Conservation (phyloP, 305 asterid genomes). For the Solanum hybrid region DNA sequence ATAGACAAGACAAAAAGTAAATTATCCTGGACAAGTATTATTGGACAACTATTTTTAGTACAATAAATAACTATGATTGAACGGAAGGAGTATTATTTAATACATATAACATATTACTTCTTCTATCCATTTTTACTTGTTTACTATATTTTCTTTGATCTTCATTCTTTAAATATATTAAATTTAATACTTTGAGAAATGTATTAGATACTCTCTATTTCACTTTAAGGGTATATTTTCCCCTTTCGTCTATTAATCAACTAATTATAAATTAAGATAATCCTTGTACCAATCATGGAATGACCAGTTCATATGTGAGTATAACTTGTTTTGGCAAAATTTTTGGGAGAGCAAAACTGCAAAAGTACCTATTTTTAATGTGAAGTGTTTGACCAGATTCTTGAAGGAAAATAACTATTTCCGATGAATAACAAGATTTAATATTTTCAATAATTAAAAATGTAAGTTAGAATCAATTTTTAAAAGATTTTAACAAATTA, state of each 20-base stretch:
- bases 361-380: neutral
- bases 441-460: neutral
- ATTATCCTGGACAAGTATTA: no score
- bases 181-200: no score
- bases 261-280: neutral
- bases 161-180: no score
- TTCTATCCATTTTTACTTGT: no score
- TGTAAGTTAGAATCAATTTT: neutral
- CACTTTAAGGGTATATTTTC: neutral
- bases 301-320: neutral
- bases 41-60: no score
- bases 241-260: neutral
- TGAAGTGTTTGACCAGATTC: neutral
- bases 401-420: neutral
- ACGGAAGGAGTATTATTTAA: no score
- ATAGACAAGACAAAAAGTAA: no score
- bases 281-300: neutral
- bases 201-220: neutral
- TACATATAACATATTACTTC: no score
- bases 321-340: neutral
- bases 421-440: neutral
- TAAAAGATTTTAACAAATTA: neutral
- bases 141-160: no score
- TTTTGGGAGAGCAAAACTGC: neutral
- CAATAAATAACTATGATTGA: no score